phyloP scores from a whole-genome alignment of 495 filamentous ascomycete species.

The Penicillium dipodomyicola region DNA sequence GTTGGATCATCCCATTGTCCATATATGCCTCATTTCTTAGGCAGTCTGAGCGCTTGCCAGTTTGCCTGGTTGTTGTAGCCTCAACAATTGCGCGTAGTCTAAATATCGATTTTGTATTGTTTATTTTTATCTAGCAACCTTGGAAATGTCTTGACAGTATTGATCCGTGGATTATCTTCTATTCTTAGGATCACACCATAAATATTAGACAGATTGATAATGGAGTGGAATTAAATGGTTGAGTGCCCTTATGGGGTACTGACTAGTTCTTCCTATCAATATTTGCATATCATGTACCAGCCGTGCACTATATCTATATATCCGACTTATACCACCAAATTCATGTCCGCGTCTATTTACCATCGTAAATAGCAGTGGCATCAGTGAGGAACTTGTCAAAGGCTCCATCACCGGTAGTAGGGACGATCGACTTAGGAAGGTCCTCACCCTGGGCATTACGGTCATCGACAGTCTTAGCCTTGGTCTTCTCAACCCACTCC shows the following conservation, averaged over 20 bases:
- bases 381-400: conserved; percentile 16
- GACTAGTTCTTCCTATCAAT: not conserved
- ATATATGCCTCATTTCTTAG: no score
- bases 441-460: conserved; percentile 13
- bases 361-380: conserved; percentile 16
- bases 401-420: conserved; percentile 9
- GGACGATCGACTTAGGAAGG: conserved; percentile 17
- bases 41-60: no score
- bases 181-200: no score
- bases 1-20: no score
- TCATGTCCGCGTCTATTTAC: not conserved
- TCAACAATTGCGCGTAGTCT: not conserved
- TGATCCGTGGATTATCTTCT: no score
- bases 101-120: not conserved
- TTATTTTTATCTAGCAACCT: no score
- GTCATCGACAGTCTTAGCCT: conserved; percentile 21
- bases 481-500: conserved; percentile 18
- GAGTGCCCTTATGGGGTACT: not conserved
- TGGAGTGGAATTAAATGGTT: no score
- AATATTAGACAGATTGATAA: no score
- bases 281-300: not conserved
- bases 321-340: not conserved
- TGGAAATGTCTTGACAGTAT: no score
- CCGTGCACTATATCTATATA: not conserved
- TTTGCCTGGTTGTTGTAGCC: no score